Conservation (phyloP, 2,329 filamentous ascomycete genomes). For the Fusarium ambrosium region DNA sequence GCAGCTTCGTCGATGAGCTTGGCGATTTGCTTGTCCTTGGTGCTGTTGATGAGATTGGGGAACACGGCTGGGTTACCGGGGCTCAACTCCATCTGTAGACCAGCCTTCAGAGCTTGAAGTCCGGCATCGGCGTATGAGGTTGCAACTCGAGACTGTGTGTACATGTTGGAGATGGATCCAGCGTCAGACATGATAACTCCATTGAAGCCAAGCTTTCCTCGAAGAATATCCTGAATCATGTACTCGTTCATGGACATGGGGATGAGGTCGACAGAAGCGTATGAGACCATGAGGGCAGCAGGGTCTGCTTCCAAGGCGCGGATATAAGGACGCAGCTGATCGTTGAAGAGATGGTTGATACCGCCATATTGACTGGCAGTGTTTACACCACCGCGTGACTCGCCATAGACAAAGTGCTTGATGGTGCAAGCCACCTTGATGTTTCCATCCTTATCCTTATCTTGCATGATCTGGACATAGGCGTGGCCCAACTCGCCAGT, state of each 20-base stretch:
- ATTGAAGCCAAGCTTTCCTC: slow-evolving; percentile 48
- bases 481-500: slow-evolving; percentile 49
- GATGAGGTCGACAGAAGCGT: slow-evolving; percentile 49
- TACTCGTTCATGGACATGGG: slow-evolving; percentile 51
- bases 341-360: slow-evolving; percentile 53
- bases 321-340: slow-evolving; percentile 48
- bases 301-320: slow-evolving; percentile 48
- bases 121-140: slow-evolving; percentile 46
- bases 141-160: slow-evolving; percentile 46
- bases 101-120: slow-evolving; percentile 44
- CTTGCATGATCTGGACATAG: slow-evolving; percentile 54
- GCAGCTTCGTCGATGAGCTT: slow-evolving; percentile 46
- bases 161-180: slow-evolving; percentile 46
- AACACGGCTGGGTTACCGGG: slow-evolving; percentile 43
- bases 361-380: slow-evolving; percentile 50
- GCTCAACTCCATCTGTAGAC: slow-evolving; percentile 48
- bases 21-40: slow-evolving; percentile 39
- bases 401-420: slow-evolving; percentile 55
- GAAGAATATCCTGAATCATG: slow-evolving; percentile 46
- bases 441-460: slow-evolving; percentile 49
- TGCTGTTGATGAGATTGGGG: slow-evolving; percentile 38
- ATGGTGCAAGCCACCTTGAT: slow-evolving; percentile 53
- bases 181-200: slow-evolving; percentile 53
- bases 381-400: slow-evolving; percentile 51
- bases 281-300: slow-evolving; percentile 50